Evolutionary conservation across 2,329 filamentous ascomycete species (phyloP).

Genomic region (Cordyceps cateniannulata): DNA sequence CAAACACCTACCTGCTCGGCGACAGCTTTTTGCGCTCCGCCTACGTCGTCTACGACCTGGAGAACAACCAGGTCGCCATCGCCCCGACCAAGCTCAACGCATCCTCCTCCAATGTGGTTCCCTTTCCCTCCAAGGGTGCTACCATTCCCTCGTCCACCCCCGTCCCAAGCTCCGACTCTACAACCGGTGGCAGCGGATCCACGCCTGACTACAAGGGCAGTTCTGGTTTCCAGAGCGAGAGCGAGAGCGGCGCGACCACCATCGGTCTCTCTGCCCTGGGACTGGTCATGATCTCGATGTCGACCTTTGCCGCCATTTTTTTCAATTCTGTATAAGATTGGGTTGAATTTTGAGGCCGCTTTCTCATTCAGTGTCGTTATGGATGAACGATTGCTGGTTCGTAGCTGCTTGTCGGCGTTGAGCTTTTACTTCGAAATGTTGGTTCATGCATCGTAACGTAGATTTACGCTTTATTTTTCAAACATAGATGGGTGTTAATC

Average conservation of each 20-base stretch:
- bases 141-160: conserved; percentile 43
- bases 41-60: conserved; percentile 54
- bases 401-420: neutral
- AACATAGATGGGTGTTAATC: neutral
- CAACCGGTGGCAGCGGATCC: conserved; percentile 9
- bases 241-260: neutral
- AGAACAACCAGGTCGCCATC: conserved; percentile 50
- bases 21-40: conserved; percentile 55
- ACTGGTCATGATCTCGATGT: neutral
- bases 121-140: conserved; percentile 43
- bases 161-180: conserved; percentile 34
- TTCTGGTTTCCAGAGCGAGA: conserved; percentile 26
- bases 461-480: neutral
- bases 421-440: neutral
- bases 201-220: conserved; percentile 21
- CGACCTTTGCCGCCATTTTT: neutral
- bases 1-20: conserved; percentile 41
- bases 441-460: neutral
- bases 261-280: neutral
- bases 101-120: conserved; percentile 41
- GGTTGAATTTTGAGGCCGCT: neutral
- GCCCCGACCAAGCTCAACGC: conserved; percentile 51
- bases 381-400: neutral
- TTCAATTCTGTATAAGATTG: neutral
- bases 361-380: neutral